These are phyloP conservation scores for Nissolia schottii DNA, from an alignment of 306 rosid genomes.

Conservation along the genomic window DNA sequence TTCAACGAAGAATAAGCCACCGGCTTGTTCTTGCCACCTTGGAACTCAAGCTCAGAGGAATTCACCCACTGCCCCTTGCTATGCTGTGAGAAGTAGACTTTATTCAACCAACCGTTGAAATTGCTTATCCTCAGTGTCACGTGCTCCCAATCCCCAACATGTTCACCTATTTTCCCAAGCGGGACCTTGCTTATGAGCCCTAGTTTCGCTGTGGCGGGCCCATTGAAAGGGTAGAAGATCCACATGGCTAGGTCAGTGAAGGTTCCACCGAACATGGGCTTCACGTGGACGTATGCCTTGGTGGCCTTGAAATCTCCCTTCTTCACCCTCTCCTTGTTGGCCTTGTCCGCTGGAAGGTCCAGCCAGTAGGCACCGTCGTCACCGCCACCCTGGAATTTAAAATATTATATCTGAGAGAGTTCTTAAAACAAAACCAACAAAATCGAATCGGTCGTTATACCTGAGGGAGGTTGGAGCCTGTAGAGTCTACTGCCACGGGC, in stretches of 20 bases:
- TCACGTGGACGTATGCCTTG: conserved; percentile 28
- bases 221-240: conserved; percentile 37
- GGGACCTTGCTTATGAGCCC: conserved; percentile 18
- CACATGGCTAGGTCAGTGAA: conserved; percentile 32
- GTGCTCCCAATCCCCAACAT: conserved; percentile 35
- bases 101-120: conserved; percentile 23
- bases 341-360: conserved; percentile 23
- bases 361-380: conserved; percentile 33
- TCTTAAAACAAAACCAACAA: too few relatives aligned
- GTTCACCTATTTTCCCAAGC: conserved; percentile 32
- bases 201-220: conserved; percentile 24
- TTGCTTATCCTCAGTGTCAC: conserved; percentile 31
- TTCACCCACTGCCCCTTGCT: conserved; percentile 34
- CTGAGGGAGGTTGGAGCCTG: conserved; percentile 34
- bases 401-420: too few relatives aligned
- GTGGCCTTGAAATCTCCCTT: conserved; percentile 24
- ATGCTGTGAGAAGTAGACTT: conserved; percentile 30
- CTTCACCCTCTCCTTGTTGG: conserved; percentile 22
- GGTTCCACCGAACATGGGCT: conserved; percentile 35
- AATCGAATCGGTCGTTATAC: too few relatives aligned
- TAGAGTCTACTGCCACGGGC: conserved; percentile 16
- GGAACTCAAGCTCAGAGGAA: conserved; percentile 20
- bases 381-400: too few relatives aligned
- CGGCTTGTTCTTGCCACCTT: conserved; percentile 23
- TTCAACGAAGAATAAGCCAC: conserved; percentile 27